These are phyloP conservation scores for Aeminium ludgeri DNA, from an alignment of 495 filamentous ascomycete species.

Conservation along the genomic window DNA sequence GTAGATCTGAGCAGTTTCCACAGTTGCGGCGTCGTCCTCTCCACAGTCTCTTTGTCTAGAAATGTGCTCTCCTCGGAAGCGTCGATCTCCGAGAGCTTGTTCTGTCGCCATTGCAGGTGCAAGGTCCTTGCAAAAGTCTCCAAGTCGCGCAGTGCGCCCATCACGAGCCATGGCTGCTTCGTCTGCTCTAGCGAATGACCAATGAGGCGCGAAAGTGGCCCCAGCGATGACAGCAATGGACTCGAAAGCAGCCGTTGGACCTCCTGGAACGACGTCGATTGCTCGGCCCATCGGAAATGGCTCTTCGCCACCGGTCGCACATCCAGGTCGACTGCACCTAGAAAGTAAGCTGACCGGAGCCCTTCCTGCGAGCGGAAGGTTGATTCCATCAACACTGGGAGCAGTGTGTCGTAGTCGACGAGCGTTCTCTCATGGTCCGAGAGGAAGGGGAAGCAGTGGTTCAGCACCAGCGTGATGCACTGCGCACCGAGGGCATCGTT, in stretches of 20 bases:
- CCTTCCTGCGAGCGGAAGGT: constrained; percentile 56
- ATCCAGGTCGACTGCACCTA: constrained; percentile 61
- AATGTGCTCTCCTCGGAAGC: constrained; percentile 51
- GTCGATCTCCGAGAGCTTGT: constrained; percentile 72
- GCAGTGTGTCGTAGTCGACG: constrained; percentile 54
- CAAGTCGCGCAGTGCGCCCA: constrained; percentile 54
- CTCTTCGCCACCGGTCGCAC: constrained; percentile 43
- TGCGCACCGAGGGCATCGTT: constrained; percentile 39
- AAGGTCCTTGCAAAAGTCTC: constrained; percentile 53
- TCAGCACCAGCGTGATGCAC: constrained; percentile 55
- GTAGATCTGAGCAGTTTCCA: constrained; percentile 71
- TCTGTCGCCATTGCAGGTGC: constrained; percentile 66
- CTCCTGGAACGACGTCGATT: constrained; percentile 33
- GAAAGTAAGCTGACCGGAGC: constrained; percentile 66
- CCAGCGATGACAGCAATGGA: constrained; percentile 62
- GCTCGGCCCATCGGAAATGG: constrained; percentile 54
- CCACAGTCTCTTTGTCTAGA: constrained; percentile 51
- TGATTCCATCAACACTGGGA: constrained; percentile 52
- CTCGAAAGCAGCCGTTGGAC: constrained; percentile 31
- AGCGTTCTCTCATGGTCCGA: constrained; percentile 36
- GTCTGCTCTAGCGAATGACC: constrained; percentile 56
- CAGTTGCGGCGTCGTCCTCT: constrained; percentile 53
- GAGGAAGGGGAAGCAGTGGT: constrained; percentile 62
- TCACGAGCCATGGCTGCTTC: constrained; percentile 40
- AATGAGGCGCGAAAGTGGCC: constrained; percentile 59